phyloP scores from a whole-genome alignment of 106 monocot genomes.

The Dendrobium nobile region DNA sequence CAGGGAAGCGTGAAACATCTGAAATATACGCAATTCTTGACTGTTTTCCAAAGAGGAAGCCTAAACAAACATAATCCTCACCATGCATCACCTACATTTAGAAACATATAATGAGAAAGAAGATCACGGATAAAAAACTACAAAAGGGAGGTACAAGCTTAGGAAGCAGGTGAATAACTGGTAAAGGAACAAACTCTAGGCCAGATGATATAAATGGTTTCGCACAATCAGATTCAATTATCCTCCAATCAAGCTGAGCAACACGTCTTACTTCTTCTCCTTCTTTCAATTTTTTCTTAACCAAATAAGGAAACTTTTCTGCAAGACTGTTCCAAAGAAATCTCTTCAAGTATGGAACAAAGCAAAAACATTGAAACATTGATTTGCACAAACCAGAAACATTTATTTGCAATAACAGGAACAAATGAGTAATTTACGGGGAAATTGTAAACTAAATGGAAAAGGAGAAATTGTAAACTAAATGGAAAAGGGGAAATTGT shows the following conservation, averaged over 20 bases:
- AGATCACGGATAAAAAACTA: background rate
- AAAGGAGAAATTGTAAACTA: background rate
- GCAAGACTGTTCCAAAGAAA: slow-evolving; percentile 44
- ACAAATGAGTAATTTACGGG: background rate
- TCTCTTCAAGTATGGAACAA: background rate
- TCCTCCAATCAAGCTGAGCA: slow-evolving; percentile 87
- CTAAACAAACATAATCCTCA: slow-evolving; percentile 83
- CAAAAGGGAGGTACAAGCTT: slow-evolving; percentile 1
- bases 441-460: background rate
- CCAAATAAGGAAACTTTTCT: slow-evolving; percentile 70
- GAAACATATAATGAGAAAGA: slow-evolving; percentile 5
- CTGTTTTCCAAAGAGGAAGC: slow-evolving; percentile 83
- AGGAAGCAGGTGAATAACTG: slow-evolving; percentile 41
- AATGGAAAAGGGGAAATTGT: background rate
- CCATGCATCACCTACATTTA: slow-evolving; percentile 81
- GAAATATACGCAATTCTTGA: slow-evolving; percentile 90
- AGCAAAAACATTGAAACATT: background rate
- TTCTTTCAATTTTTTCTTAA: slow-evolving; percentile 66
- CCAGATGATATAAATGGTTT: slow-evolving; percentile 77
- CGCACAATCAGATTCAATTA: slow-evolving; percentile 50
- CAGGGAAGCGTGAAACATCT: slow-evolving; percentile 86
- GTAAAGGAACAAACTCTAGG: slow-evolving; percentile 86
- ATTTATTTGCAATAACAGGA: background rate
- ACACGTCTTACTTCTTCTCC: slow-evolving; percentile 75
- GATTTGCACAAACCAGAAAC: background rate